These are phyloP conservation scores for Alternaria triticina DNA, from an alignment of 2,329 filamentous ascomycete species.

Conservation along the genomic window DNA sequence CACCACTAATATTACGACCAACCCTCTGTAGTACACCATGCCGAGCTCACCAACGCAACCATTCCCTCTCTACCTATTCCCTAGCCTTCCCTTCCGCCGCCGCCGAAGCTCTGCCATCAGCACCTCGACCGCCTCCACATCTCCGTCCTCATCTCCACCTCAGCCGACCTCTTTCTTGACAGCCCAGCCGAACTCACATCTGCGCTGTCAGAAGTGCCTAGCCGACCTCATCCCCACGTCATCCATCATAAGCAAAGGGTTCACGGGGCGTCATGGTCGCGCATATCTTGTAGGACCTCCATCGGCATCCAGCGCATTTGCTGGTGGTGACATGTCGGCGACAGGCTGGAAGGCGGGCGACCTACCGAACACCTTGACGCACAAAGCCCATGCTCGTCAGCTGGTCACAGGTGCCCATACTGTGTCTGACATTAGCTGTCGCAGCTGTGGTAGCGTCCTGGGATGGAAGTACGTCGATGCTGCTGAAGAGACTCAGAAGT, in stretches of 20 bases:
- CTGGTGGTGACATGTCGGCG: constrained; percentile 3
- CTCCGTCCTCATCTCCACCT: constrained; percentile 33
- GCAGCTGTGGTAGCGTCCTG: constrained; percentile 61
- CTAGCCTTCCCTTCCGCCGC: constrained; percentile 47
- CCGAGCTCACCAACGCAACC: constrained; percentile 46
- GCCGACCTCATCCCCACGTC: constrained; percentile 64
- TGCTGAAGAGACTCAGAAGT: constrained; percentile 66
- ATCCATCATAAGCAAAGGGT: constrained; percentile 69
- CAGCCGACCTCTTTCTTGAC: constrained; percentile 34
- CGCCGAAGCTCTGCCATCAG: constrained; percentile 50
- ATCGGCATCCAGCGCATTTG: constrained; percentile 33
- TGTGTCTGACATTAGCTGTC: constrained; percentile 65
- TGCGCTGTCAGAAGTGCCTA: constrained; percentile 66
- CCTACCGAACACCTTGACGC: constrained; percentile 65
- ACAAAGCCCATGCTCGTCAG: constrained; percentile 63
- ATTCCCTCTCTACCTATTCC: constrained; percentile 49
- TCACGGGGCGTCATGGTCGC: constrained; percentile 68
- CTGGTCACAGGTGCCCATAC: constrained; percentile 69
- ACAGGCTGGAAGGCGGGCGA: constrained; percentile 30
- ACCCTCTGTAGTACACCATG: constrained; percentile 4
- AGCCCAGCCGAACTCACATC: constrained; percentile 56
- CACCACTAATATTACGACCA: background rate
- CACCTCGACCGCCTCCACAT: constrained; percentile 29
- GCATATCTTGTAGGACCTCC: constrained; percentile 66
- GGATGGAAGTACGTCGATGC: constrained; percentile 72